phyloP scores from a whole-genome alignment of 352 stramenopile genomes.

The Phytophthora nicotianae region DNA sequence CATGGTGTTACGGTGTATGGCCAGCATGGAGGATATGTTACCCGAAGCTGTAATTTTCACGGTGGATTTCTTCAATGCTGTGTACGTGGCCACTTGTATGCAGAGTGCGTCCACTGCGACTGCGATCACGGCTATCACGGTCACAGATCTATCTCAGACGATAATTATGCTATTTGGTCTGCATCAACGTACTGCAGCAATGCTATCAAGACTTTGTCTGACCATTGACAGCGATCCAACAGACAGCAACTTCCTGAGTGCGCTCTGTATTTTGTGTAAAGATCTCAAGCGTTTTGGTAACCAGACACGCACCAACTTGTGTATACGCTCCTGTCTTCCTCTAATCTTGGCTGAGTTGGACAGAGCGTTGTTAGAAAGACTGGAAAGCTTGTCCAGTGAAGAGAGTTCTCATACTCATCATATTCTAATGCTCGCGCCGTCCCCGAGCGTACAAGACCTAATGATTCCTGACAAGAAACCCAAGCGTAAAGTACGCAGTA shows the following conservation, averaged over 20 bases:
- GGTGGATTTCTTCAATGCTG: slow-evolving; percentile 32
- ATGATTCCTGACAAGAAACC: background rate
- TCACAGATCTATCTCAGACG: slow-evolving; percentile 18
- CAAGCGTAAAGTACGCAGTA: background rate
- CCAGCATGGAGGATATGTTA: slow-evolving; percentile 24
- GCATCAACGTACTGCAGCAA: slow-evolving; percentile 3
- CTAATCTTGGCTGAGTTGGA: background rate
- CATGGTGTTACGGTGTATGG: slow-evolving; percentile 13
- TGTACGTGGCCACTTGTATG: slow-evolving; percentile 31
- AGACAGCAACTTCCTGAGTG: background rate
- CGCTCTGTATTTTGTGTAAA: background rate
- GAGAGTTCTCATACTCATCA: background rate
- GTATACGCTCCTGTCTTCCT: background rate
- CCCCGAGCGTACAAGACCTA: background rate
- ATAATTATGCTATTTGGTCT: slow-evolving; percentile 18
- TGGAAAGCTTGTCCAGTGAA: background rate
- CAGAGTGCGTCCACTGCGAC: slow-evolving; percentile 20
- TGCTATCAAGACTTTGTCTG: background rate
- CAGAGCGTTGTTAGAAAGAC: background rate
- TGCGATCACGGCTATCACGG: slow-evolving; percentile 18
- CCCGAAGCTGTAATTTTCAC: slow-evolving; percentile 32
- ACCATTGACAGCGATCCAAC: background rate
- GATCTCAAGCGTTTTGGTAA: background rate
- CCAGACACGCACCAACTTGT: background rate
- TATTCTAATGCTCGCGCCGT: background rate